Conservation (phyloP, 2,329 filamentous ascomycete genomes). For the Trichoderma koningii region DNA sequence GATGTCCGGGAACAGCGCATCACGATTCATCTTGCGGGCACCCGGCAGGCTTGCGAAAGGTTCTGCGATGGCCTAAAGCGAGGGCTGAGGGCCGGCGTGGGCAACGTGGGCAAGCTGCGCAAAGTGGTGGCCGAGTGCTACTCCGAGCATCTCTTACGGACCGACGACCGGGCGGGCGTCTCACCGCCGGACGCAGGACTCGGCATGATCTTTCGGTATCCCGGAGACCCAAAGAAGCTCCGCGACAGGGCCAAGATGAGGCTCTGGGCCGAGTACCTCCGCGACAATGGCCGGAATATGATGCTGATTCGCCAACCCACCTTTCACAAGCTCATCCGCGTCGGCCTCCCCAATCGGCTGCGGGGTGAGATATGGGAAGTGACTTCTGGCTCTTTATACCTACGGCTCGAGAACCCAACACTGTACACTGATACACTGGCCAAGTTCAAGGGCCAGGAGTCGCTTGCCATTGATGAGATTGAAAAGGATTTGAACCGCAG, state of each 20-base stretch:
- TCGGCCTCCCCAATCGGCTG: constrained; percentile 89
- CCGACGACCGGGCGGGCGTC: constrained; percentile 62
- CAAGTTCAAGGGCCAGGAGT: constrained; percentile 82
- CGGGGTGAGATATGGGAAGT: constrained; percentile 96
- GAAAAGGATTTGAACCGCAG: constrained; percentile 97
- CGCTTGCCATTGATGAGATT: constrained; percentile 96
- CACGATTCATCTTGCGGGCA: constrained; percentile 87
- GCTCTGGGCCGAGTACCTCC: constrained; percentile 93
- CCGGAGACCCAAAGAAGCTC: constrained; percentile 90
- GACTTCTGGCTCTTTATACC: constrained; percentile 85
- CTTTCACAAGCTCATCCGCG: constrained; percentile 95
- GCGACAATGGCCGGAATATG: constrained; percentile 91
- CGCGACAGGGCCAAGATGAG: constrained; percentile 96
- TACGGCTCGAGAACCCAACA: constrained; percentile 82
- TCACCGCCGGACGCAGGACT: constrained; percentile 81
- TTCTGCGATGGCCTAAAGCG: constrained; percentile 97
- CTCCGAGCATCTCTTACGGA: constrained; percentile 76
- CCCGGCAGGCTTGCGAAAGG: constrained; percentile 83
- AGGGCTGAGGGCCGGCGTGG: constrained; percentile 81
- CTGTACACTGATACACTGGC: constrained; percentile 81
- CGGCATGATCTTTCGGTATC: constrained; percentile 90
- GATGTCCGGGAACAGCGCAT: constrained; percentile 73
- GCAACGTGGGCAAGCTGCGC: constrained; percentile 82
- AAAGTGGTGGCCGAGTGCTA: constrained; percentile 83
- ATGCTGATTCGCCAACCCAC: constrained; percentile 94